Base-by-base conservation (phyloP, 495 filamentous ascomycete genomes). In the Glarea lozoyensis region DNA sequence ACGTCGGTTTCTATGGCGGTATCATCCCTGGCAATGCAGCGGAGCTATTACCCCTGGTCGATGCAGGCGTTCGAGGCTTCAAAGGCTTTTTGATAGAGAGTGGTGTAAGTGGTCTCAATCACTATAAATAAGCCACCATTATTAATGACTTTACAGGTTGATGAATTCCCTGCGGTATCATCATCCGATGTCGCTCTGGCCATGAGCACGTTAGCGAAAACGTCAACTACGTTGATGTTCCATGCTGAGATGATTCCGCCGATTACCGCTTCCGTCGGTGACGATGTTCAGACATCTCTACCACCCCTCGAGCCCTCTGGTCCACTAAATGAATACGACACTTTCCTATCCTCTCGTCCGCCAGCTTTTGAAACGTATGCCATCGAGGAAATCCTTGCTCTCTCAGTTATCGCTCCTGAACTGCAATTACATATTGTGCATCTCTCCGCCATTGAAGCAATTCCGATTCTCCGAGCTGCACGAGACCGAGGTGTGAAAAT, bases 61-160 rank as follows among this genome's bases (percentile, higher is more conserved):
- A 86, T 42, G 79, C 77, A 29, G 92, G 92, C 37, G 92, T 96
- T 18, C 72, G 88, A 32, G 92, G 92, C 27, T 98, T 98, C 73
- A 98, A 98, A 67, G 90, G 92, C 10, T 98, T 98, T 63, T 65
- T 98, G 45, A 95, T 96, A 56, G 88, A 98, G 56, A 94, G 87
- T 53, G 92, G 92, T 48, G 90, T 92, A 78, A 65, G 84, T 72
- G 24, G 24, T 21, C n/a, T 30, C 17, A 1, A 36, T 40, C 16
- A 13, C 30, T 25, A n/a, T 15, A 12, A n/a, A 6, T 16, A 37
- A 20, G 7, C 7, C 7, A 10, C 9, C 37, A 15, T 40, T 10
- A 47, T 37, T 15, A 10, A 11, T 18, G 37, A 31, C 23, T 41
- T 10, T 27, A 10, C 51, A 87, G 86, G 87, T 98, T 21, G 86